Percentiles rank a stretch among this genome's conserved stretches.
Evolutionary conservation across 116 monocot genomes (phyloP).

Genomic region (Thalassia testudinum): DNA sequence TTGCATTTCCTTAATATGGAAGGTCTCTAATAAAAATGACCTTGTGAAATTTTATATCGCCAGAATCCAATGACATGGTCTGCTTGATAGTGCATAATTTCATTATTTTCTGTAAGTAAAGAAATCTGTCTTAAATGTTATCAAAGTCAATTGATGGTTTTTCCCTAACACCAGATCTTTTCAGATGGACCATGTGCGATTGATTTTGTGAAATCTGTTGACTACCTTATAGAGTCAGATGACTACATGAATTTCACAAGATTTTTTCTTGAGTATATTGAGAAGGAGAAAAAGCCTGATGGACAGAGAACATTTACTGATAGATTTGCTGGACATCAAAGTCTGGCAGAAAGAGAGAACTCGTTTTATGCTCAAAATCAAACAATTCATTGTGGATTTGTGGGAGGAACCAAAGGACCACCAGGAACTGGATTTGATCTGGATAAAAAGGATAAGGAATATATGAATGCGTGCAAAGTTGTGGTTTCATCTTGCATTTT

Average conservation of each 20-base stretch:
- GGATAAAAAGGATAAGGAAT: conserved; percentile 42
- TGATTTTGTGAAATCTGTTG: conserved; percentile 32
- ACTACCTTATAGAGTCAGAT: conserved; percentile 36
- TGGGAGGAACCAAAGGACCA: conserved; percentile 32
- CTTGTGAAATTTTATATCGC: no score
- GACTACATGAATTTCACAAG: conserved; percentile 47
- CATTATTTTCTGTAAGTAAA: no score
- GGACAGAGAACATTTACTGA: conserved; percentile 13
- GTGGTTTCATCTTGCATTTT: conserved; percentile 93
- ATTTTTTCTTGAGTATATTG: conserved; percentile 55
- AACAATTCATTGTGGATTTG: conserved; percentile 83
- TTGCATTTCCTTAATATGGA: no score
- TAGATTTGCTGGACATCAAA: conserved; percentile 69
- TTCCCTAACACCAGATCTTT: conserved; percentile 9
- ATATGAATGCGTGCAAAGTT: conserved; percentile 51
- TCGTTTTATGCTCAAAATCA: conserved; percentile 63
- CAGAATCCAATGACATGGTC: no score
- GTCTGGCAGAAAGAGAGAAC: conserved; percentile 55
- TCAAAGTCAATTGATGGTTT: no score
- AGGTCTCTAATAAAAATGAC: no score
- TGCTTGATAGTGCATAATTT: no score
- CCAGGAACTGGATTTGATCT: conserved; percentile 56
- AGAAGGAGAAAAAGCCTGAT: conserved; percentile 21
- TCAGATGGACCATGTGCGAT: conserved; percentile 61
- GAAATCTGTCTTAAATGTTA: no score